A percentile compares a stretch with the other conserved stretches of the same genome.
These are phyloP conservation scores for Sphaerulina populicola DNA, from an alignment of 2,329 filamentous ascomycete species.

Conservation along the genomic window DNA sequence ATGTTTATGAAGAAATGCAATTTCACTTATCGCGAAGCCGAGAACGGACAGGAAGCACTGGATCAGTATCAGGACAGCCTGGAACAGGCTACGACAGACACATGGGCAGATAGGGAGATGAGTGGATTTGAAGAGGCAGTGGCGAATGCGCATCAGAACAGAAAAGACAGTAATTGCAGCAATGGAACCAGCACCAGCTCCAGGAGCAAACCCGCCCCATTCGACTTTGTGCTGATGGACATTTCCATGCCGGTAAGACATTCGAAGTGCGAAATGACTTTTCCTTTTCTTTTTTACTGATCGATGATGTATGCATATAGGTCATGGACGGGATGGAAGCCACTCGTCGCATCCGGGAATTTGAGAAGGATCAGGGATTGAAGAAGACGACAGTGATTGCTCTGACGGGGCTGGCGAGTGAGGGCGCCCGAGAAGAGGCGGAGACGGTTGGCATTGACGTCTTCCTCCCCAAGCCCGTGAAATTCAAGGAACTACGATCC, in stretches of 20 bases:
- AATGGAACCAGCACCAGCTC: not conserved
- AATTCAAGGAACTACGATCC: slow-evolving; percentile 22
- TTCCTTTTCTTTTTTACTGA: too few species aligned
- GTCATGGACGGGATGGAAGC: slow-evolving; percentile 31
- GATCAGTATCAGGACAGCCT: slow-evolving; percentile 10
- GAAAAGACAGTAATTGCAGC: slow-evolving; percentile 4
- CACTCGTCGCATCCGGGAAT: slow-evolving; percentile 26
- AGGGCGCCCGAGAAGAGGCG: slow-evolving; percentile 25
- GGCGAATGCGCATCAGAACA: not conserved
- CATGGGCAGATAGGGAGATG: not conserved
- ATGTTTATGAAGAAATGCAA: slow-evolving; percentile 28
- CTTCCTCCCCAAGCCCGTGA: slow-evolving; percentile 30
- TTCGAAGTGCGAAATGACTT: too few species aligned
- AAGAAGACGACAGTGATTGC: slow-evolving; percentile 22
- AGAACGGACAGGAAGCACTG: slow-evolving; percentile 44
- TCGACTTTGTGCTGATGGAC: slow-evolving; percentile 43
- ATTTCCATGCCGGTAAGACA: slow-evolving; percentile 28
- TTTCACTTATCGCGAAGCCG: slow-evolving; percentile 36
- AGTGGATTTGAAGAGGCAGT: not conserved
- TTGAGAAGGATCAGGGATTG: slow-evolving; percentile 20
- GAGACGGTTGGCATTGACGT: slow-evolving; percentile 25
- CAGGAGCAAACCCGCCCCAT: slow-evolving; percentile 6
- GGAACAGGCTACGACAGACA: not conserved
- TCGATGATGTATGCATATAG: too few species aligned
- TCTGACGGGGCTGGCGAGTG: slow-evolving; percentile 27